Conservation (phyloP, 495 filamentous ascomycete genomes). For the Poronia punctata region DNA sequence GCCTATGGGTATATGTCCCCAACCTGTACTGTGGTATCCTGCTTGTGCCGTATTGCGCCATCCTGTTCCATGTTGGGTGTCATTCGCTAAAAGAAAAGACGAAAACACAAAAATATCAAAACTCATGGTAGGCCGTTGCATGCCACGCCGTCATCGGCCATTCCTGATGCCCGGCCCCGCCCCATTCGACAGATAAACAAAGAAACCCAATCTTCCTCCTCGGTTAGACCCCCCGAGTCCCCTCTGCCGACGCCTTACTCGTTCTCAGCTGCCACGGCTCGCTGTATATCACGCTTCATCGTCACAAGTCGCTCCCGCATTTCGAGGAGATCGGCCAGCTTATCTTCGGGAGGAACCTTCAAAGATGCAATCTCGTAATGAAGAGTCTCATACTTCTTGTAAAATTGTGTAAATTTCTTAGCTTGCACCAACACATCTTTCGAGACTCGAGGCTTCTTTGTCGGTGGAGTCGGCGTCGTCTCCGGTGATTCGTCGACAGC, state of each 20-base stretch:
- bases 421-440: slow-evolving; percentile 45
- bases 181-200: neutral
- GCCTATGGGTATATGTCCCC: too few species aligned
- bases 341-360: slow-evolving; percentile 46
- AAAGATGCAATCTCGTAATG: slow-evolving; percentile 51
- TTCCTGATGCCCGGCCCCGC: slow-evolving; percentile 7
- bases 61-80: too few species aligned
- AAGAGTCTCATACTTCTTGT: slow-evolving; percentile 56
- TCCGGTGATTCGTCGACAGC: slow-evolving; percentile 19
- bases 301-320: slow-evolving; percentile 53
- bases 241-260: too few species aligned
- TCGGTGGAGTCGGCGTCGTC: slow-evolving; percentile 18
- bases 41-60: too few species aligned
- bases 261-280: slow-evolving; percentile 32
- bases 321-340: slow-evolving; percentile 49
- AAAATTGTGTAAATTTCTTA: slow-evolving; percentile 53
- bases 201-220: neutral
- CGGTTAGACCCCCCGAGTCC: too few species aligned
- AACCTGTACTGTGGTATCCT: too few species aligned
- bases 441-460: slow-evolving; percentile 33
- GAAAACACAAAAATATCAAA: too few species aligned
- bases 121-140: too few species aligned
- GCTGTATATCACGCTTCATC: slow-evolving; percentile 65
- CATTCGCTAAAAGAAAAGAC: too few species aligned
- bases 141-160: too few species aligned